Conservation (phyloP, 108 stramenopile genomes). For the Cyclostephanos tholiformis region DNA sequence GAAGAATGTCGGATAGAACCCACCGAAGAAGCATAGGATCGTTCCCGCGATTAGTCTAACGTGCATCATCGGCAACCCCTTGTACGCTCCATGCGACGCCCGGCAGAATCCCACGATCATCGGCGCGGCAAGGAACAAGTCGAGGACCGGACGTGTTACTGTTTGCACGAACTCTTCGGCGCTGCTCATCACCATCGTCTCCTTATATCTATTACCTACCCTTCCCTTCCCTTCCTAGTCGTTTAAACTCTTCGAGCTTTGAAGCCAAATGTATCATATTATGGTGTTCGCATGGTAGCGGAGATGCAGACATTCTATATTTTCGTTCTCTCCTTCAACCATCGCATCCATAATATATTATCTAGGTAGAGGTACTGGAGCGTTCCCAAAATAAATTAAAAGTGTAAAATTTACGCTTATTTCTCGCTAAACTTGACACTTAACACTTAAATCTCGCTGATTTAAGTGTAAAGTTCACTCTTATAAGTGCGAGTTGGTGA, state of each 20-base stretch:
- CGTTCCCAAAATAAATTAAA: too few species aligned
- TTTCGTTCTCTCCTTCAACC: too few species aligned
- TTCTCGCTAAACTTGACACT: too few species aligned
- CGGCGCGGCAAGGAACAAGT: constrained; percentile 44
- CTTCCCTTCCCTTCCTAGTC: neutral
- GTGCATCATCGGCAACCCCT: constrained; percentile 59
- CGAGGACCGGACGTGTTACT: constrained; percentile 50
- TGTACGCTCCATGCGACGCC: constrained; percentile 36
- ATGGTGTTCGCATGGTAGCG: too few species aligned
- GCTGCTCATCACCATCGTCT: constrained; percentile 11
- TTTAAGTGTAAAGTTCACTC: too few species aligned
- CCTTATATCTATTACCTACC: neutral
- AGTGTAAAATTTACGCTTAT: too few species aligned
- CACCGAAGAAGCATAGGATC: constrained; percentile 95
- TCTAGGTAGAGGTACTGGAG: too few species aligned
- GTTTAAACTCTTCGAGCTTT: neutral
- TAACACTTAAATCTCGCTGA: too few species aligned
- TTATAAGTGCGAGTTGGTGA: too few species aligned
- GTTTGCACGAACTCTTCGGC: constrained; percentile 33
- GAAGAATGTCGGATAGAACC: constrained; percentile 88
- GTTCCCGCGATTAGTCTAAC: constrained; percentile 72
- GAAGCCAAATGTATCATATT: too few species aligned
- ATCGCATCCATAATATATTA: too few species aligned
- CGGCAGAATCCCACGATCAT: constrained; percentile 30
- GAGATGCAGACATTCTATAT: too few species aligned